These are phyloP conservation scores for Heliamphora exappendiculata DNA, from an alignment of 148 eudicot genomes.

Conservation along the genomic window DNA sequence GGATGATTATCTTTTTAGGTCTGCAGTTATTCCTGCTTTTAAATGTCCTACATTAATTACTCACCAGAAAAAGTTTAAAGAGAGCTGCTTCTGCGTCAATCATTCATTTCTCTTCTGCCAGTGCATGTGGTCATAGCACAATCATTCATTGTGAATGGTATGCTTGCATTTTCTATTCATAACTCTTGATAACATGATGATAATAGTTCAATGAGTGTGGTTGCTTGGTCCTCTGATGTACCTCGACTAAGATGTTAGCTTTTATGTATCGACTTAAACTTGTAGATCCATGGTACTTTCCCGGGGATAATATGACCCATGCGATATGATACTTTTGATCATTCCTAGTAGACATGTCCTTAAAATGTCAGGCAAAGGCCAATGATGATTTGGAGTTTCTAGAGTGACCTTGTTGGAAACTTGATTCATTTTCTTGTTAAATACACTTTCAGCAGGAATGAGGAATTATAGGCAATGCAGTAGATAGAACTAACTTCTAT, in stretches of 20 bases:
- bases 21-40: neutral
- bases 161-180: neutral
- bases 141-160: neutral
- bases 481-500: neutral
- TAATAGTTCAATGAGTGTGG: neutral
- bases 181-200: neutral
- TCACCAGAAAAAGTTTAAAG: neutral
- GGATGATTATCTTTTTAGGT: neutral
- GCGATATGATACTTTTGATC: neutral
- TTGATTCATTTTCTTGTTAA: neutral
- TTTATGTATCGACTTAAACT: neutral
- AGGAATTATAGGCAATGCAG: neutral
- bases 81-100: neutral
- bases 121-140: neutral
- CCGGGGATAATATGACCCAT: neutral
- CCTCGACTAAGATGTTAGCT: neutral
- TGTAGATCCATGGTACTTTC: neutral
- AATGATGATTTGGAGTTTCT: slow-evolving; percentile 1
- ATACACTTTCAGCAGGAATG: neutral
- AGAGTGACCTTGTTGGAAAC: neutral
- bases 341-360: neutral
- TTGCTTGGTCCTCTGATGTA: neutral
- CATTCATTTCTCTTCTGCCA: neutral
- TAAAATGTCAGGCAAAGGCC: neutral
- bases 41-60: neutral